phyloP scores from a whole-genome alignment of 129 eudicot genomes.

The Calendula officinalis region DNA sequence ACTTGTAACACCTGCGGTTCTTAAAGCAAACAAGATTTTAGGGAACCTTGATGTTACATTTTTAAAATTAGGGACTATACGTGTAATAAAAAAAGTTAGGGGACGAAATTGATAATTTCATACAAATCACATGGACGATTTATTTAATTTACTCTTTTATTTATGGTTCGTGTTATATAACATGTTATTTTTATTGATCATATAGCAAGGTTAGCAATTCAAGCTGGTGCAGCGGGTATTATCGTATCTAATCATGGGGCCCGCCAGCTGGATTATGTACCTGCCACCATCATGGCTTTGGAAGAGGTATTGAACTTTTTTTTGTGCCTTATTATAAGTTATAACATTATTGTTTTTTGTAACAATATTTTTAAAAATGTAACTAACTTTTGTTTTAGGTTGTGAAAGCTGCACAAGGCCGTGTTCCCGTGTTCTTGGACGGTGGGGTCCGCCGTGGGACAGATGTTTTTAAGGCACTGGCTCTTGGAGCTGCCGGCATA shows the following conservation, averaged over 20 bases:
- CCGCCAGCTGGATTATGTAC: conserved; percentile 96
- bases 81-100: no score
- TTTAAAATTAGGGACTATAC: no score
- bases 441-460: conserved; percentile 99
- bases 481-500: conserved; percentile 92
- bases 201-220: conserved; percentile 89
- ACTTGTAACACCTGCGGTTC: neutral
- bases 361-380: neutral
- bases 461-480: conserved; percentile 92
- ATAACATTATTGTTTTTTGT: neutral
- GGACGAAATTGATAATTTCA: no score
- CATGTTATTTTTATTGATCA: neutral
- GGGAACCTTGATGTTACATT: no score
- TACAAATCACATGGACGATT: no score
- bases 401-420: conserved; percentile 94
- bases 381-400: conserved; percentile 41
- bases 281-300: conserved; percentile 86
- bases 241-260: conserved; percentile 98
- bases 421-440: conserved; percentile 89
- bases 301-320: conserved; percentile 74
- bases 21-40: no score
- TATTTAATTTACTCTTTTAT: no score
- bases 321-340: neutral
- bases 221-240: conserved; percentile 92
- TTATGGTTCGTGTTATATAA: no score